phyloP scores from a whole-genome alignment of 2,329 filamentous ascomycete genomes.

The Didymella glomerata region DNA sequence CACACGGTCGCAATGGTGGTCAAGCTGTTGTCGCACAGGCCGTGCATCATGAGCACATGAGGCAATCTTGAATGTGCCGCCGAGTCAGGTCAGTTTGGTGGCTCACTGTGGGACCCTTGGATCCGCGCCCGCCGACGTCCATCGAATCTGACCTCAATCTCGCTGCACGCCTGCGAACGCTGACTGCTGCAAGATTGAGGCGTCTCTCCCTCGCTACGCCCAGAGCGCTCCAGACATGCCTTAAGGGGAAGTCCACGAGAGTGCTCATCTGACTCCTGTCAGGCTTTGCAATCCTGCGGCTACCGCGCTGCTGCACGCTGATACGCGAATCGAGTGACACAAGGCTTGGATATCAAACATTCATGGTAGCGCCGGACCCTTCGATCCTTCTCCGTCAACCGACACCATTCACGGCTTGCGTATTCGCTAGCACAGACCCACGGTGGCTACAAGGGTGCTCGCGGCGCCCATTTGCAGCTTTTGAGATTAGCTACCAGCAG shows the following conservation, averaged over 20 bases:
- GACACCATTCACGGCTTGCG: conserved; percentile 30
- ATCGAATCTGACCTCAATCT: conserved; percentile 15
- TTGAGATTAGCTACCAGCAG: conserved; percentile 29
- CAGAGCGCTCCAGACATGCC: conserved; percentile 16
- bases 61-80: conserved; percentile 30
- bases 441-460: conserved; percentile 22
- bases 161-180: conserved; percentile 14
- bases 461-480: conserved; percentile 28
- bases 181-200: conserved; percentile 19
- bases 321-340: conserved; percentile 30
- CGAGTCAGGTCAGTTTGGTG: conserved; percentile 25
- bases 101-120: conserved; percentile 24
- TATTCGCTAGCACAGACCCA: conserved; percentile 30
- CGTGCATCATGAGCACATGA: conserved; percentile 30
- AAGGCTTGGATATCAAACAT: conserved; percentile 34
- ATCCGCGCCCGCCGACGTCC: conserved; percentile 28
- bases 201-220: conserved; percentile 8
- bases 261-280: conserved; percentile 27
- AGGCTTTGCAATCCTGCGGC: conserved; percentile 29
- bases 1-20: conserved; percentile 14
- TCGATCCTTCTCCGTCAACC: conserved; percentile 32
- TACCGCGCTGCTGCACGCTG: conserved; percentile 31
- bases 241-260: conserved; percentile 12
- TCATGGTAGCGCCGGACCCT: conserved; percentile 30
- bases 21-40: conserved; percentile 22